Percentiles rank a stretch among this genome's conserved stretches.
phyloP scores from a whole-genome alignment of 1,284 basidiomycete species.

The Pseudozyma sp. region DNA sequence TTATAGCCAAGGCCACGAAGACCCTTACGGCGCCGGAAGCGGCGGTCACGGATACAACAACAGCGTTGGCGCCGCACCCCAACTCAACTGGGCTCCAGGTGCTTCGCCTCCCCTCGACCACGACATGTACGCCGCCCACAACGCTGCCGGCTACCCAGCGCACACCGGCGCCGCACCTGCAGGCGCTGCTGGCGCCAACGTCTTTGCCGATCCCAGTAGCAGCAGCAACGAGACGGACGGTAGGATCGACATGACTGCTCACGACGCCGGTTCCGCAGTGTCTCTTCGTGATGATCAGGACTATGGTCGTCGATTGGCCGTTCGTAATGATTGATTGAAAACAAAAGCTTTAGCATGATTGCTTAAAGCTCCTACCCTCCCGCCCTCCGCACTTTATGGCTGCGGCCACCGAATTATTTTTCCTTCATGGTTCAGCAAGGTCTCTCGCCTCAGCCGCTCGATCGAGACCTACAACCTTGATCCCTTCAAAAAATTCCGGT shows the following conservation, averaged over 20 bases:
- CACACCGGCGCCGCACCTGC: neutral
- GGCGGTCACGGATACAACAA: slow-evolving; percentile 41
- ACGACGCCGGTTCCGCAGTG: slow-evolving; percentile 38
- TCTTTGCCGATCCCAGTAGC: slow-evolving; percentile 54
- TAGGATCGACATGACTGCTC: slow-evolving; percentile 47
- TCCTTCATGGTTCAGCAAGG: no score
- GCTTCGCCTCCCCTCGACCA: slow-evolving; percentile 45
- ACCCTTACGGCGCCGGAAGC: slow-evolving; percentile 29
- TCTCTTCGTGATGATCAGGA: slow-evolving; percentile 58
- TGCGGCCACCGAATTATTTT: no score
- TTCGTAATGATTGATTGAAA: slow-evolving; percentile 32
- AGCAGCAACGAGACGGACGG: slow-evolving; percentile 54
- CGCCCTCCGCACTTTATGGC: no score
- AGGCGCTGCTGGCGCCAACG: slow-evolving; percentile 26
- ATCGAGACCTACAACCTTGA: no score
- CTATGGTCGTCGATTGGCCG: slow-evolving; percentile 53
- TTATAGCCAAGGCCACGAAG: slow-evolving; percentile 36
- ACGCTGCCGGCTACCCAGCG: slow-evolving; percentile 7
- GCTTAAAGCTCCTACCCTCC: no score
- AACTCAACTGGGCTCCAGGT: slow-evolving; percentile 46
- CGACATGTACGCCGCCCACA: slow-evolving; percentile 28
- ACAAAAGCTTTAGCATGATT: no score
- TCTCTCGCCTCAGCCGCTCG: no score
- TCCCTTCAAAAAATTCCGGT: no score
- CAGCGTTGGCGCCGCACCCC: slow-evolving; percentile 38